Base-by-base conservation (phyloP, 352 stramenopile species). In the Phytophthora tubulina region DNA sequence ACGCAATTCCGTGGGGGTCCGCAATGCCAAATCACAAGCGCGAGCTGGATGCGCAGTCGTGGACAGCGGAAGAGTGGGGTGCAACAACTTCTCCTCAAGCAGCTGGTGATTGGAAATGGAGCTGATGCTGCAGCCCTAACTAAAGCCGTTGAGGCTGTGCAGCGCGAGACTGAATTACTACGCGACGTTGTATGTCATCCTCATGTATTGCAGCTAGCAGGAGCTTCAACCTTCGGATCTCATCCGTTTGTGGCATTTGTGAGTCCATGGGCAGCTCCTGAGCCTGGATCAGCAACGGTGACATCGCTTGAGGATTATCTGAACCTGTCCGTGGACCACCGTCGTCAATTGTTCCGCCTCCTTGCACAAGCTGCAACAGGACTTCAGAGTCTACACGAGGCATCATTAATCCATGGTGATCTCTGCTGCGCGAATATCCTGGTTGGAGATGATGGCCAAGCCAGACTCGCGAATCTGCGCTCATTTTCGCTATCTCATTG, bases 231-330 rank as follows among this genome's bases (percentile, higher is more conserved):
- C 14, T 78, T 92, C 44, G 76, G 74, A 0, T 75, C 54, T 1
- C 52, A 72, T 13, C 86, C 82, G 15, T 91, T 89, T 45, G 39
- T 94, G 17, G 78, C 81, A 9, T 75, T 88, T 57, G 86, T 92
- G 60, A 80, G 73, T 42, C 78, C 80, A 3, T 81, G 73, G 73
- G 58, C 48, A 46, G 52, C 73, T 45, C 62, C 73, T 17, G 65
- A 81, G 30, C 8, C 58, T 51, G 63, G 52, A 30, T 57, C 60
- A 38, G 63, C 36, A 14, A 74, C 58, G 13, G 72, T 84, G 17
- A 81, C 78, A n/a, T 79, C 78, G 31, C 58, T 92, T 11, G 86
- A 90, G 63, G 84, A 86, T 42, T 88, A 88, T 41, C 48, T 91
- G 8, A 76, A 66, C 17, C 55, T 80, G 42, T 81, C 72, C 1